phyloP scores from a whole-genome alignment of 2,329 filamentous ascomycete genomes.

The Bipolaris cookei region DNA sequence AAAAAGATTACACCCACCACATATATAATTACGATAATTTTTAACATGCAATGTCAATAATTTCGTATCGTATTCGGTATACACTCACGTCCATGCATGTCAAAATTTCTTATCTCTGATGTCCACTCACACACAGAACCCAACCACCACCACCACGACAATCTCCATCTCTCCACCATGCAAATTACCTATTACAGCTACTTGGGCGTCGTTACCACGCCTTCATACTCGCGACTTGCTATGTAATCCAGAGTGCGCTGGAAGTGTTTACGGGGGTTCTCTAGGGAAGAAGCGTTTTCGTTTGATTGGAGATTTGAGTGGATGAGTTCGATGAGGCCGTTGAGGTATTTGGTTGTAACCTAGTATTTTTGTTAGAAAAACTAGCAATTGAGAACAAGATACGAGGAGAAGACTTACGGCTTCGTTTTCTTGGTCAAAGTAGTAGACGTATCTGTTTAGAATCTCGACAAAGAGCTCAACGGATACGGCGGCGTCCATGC shows the following conservation, averaged over 20 bases:
- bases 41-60: neutral
- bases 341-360: slow-evolving; percentile 96
- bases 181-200: slow-evolving; percentile 25
- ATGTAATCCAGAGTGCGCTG: slow-evolving; percentile 95
- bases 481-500: slow-evolving; percentile 97
- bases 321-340: slow-evolving; percentile 96
- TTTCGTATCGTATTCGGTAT: neutral
- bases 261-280: slow-evolving; percentile 92
- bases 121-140: slow-evolving; percentile 12
- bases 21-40: neutral
- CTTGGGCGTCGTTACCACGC: slow-evolving; percentile 75
- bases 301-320: slow-evolving; percentile 92
- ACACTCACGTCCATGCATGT: neutral
- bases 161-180: neutral
- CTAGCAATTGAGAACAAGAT: too few species aligned
- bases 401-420: slow-evolving; percentile 62
- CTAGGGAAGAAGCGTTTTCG: slow-evolving; percentile 80
- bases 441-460: slow-evolving; percentile 97
- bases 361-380: slow-evolving; percentile 31
- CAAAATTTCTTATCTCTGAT: neutral
- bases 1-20: neutral
- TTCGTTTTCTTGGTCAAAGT: slow-evolving; percentile 99
- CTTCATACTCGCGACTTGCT: slow-evolving; percentile 87
- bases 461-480: slow-evolving; percentile 99
- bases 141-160: neutral